Evolutionary conservation across 768 basidiomycete species (phyloP).

Genomic region (Cubamyces lactineus): DNA sequence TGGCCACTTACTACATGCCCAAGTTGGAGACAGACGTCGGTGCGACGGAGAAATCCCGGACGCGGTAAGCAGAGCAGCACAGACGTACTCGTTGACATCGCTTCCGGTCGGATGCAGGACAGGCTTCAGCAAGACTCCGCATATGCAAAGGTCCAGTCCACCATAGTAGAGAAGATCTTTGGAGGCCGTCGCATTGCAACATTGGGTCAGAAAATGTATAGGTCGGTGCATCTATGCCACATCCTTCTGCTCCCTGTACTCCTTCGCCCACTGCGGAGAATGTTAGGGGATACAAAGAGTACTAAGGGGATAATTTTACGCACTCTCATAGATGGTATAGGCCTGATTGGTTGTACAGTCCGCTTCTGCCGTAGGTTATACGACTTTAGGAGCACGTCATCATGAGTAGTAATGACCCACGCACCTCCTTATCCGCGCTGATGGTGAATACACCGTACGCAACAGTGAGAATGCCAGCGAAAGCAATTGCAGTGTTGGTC

Average conservation of each 20-base stretch:
- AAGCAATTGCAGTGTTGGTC: slow-evolving; percentile 76
- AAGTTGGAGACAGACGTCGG: neutral
- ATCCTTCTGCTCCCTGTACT: slow-evolving; percentile 43
- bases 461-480: slow-evolving; percentile 66
- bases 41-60: no score
- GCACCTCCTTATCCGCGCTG: slow-evolving; percentile 81
- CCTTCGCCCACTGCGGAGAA: slow-evolving; percentile 50
- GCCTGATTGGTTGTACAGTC: slow-evolving; percentile 58
- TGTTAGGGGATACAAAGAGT: neutral
- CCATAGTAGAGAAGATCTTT: neutral
- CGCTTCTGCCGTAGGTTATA: slow-evolving; percentile 48
- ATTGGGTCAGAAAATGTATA: neutral
- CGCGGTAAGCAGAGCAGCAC: no score
- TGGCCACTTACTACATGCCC: neutral
- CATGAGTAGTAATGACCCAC: slow-evolving; percentile 28
- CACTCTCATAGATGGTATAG: slow-evolving; percentile 83
- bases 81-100: no score
- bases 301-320: slow-evolving; percentile 31
- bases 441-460: slow-evolving; percentile 71
- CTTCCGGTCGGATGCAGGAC: neutral
- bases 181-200: neutral
- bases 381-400: neutral
- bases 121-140: neutral
- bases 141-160: no score
- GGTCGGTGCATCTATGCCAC: neutral